A percentile compares a stretch with the other conserved stretches of the same genome.
phyloP scores from a whole-genome alignment of 768 basidiomycete genomes.

The Trametes cingulata region DNA sequence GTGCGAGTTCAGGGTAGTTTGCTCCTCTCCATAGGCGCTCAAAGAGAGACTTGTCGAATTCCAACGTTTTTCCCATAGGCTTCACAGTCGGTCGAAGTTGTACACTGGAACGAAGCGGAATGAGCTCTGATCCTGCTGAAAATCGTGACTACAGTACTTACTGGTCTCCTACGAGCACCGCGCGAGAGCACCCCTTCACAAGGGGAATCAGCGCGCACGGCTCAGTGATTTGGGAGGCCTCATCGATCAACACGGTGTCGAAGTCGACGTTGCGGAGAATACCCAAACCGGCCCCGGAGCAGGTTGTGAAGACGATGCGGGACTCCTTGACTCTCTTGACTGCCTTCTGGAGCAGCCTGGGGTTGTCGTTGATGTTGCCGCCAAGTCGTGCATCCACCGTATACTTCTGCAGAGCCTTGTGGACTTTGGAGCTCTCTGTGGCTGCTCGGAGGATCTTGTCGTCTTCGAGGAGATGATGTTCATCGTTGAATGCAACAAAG shows the following conservation, averaged over 20 bases:
- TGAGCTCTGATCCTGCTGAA: no score
- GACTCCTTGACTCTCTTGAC: slow-evolving; percentile 58
- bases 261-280: slow-evolving; percentile 56
- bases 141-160: slow-evolving; percentile 37
- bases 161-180: slow-evolving; percentile 72
- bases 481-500: slow-evolving; percentile 51
- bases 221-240: slow-evolving; percentile 72
- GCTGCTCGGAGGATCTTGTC: slow-evolving; percentile 68
- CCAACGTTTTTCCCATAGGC: slow-evolving; percentile 55
- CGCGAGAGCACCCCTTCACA: slow-evolving; percentile 59
- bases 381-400: slow-evolving; percentile 67
- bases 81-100: slow-evolving; percentile 67
- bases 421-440: slow-evolving; percentile 64
- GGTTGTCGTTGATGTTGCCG: slow-evolving; percentile 64
- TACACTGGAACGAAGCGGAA: slow-evolving; percentile 41
- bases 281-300: slow-evolving; percentile 63
- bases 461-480: slow-evolving; percentile 45
- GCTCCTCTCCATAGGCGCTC: slow-evolving; percentile 56
- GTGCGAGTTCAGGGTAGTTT: slow-evolving; percentile 38
- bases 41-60: slow-evolving; percentile 61
- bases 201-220: slow-evolving; percentile 65
- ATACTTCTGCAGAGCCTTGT: slow-evolving; percentile 54
- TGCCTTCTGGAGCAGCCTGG: slow-evolving; percentile 55
- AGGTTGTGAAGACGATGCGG: slow-evolving; percentile 63
- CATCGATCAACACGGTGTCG: slow-evolving; percentile 64